Percentiles rank a stretch among this genome's conserved stretches.
phyloP scores from a whole-genome alignment of 2,329 filamentous ascomycete genomes.

The Ceratocystis colombiana region DNA sequence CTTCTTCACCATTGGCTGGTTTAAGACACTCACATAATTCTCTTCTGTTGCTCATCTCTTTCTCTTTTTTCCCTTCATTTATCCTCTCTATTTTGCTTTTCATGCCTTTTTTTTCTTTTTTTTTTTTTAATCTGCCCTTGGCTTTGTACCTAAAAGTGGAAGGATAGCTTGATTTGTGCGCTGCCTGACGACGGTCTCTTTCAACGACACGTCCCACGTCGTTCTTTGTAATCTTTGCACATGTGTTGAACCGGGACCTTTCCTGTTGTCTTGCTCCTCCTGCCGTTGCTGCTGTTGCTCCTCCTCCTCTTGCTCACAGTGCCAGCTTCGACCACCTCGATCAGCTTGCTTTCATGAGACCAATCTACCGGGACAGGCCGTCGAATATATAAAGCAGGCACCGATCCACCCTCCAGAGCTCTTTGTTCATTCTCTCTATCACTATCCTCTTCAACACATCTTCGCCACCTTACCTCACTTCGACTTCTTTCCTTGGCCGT shows the following conservation, averaged over 20 bases:
- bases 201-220: conserved; percentile 17
- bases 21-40: neutral
- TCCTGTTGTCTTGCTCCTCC: neutral
- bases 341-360: conserved; percentile 20
- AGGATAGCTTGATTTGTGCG: neutral
- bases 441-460: conserved; percentile 11
- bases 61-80: conserved; percentile 9
- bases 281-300: neutral
- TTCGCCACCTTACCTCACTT: conserved; percentile 11
- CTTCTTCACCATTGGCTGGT: neutral
- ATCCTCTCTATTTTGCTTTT: neutral
- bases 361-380: conserved; percentile 19
- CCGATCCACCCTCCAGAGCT: conserved; percentile 9
- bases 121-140: neutral
- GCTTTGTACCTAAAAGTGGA: conserved; percentile 5
- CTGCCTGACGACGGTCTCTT: conserved; percentile 1
- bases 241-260: conserved; percentile 9
- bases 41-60: neutral
- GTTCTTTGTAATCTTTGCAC: conserved; percentile 6
- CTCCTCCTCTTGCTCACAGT: neutral
- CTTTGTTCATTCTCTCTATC: neutral
- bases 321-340: neutral
- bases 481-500: neutral
- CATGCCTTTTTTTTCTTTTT: neutral
- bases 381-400: conserved; percentile 22